Evolutionary conservation across 345 rosid genomes (phyloP).

Genomic region (Anacardium occidentale): DNA sequence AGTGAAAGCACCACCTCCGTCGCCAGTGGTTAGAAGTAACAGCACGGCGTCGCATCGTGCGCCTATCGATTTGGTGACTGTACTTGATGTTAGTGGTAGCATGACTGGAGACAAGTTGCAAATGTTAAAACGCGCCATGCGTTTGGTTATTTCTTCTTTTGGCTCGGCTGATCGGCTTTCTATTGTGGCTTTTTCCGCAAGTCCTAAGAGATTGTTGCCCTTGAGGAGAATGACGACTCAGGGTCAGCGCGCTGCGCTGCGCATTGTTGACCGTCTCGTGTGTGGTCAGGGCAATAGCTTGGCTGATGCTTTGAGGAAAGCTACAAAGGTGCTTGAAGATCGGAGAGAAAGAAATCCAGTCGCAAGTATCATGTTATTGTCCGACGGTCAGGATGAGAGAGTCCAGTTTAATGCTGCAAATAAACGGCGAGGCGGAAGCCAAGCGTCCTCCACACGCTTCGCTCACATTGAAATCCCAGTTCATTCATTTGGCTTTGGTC

Average conservation of each 20-base stretch:
- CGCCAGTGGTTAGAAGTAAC: constrained; percentile 19
- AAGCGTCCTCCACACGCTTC: constrained; percentile 61
- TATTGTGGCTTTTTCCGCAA: constrained; percentile 55
- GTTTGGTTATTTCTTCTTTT: constrained; percentile 60
- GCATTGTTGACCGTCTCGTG: constrained; percentile 55
- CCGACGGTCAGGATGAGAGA: constrained; percentile 59
- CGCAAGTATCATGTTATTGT: constrained; percentile 59
- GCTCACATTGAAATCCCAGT: constrained; percentile 72
- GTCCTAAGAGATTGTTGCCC: constrained; percentile 60
- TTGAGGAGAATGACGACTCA: constrained; percentile 73
- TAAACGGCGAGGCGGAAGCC: constrained; percentile 33
- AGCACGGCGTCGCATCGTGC: constrained; percentile 43
- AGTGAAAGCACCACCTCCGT: constrained; percentile 61
- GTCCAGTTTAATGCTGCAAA: constrained; percentile 13
- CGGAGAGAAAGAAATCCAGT: constrained; percentile 74
- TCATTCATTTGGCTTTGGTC: constrained; percentile 49
- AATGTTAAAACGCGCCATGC: constrained; percentile 72
- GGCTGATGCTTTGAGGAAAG: constrained; percentile 71
- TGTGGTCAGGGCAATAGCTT: constrained; percentile 58
- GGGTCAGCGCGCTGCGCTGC: constrained; percentile 60
- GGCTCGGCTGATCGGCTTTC: constrained; percentile 71
- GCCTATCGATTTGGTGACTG: constrained; percentile 74
- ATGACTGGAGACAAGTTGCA: constrained; percentile 55
- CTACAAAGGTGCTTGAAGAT: constrained; percentile 77
- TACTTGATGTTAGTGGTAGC: constrained; percentile 63